Evolutionary conservation across 2,329 filamentous ascomycete genomes (phyloP), one percentile per base, ranked within the genome.

Genomic region (Hymenoscyphus linearis): DNA sequence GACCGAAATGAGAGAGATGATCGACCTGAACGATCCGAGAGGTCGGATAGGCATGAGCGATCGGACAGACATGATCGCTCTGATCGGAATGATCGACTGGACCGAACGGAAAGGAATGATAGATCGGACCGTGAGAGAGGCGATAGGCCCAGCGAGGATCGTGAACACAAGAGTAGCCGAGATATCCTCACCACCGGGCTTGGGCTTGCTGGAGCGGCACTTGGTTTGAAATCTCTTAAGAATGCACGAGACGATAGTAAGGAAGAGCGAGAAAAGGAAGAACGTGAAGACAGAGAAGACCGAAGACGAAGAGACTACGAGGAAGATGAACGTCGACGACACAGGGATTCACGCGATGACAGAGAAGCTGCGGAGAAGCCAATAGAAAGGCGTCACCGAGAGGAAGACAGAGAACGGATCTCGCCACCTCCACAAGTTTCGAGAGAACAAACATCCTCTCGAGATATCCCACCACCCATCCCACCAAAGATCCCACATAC

Each of bases 181-280:
- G 72, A 73, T 62, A 67, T 66, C 14, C 55, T 72, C 16, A 67
- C 71, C 18, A 66, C 71, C 12, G 69, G 72, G 27, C 63, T 73
- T 25, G 69, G 72, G 57, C 61, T 73, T 60, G 72, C 72, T 50
- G 69, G 68, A 31, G 69, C 68, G n/a, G 71, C 71, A 35, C 60
- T 73, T 25, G 69, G 72, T 16, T 54, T 73, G 13, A 69, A 66
- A 59, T 69, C 72, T 13, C 58, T 69, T 36, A 73, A 71, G 60
- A 70, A 69, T 47, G 61, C 58, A 31, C 53, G 60, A 18, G 69
- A 69, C 25, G 56, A 52, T 10, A 36, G 35, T 4, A 16, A 44
- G 40, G 56, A 58, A 26, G 56, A 52, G 18, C 40, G 44, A 9
- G 64, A 69, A n/a, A 64, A 67, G 34, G 69, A 72, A 18, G 68